A percentile compares a stretch with the other conserved stretches of the same genome.
Conservation (phyloP, 345 rosid species). For the Acer campestre region DNA sequence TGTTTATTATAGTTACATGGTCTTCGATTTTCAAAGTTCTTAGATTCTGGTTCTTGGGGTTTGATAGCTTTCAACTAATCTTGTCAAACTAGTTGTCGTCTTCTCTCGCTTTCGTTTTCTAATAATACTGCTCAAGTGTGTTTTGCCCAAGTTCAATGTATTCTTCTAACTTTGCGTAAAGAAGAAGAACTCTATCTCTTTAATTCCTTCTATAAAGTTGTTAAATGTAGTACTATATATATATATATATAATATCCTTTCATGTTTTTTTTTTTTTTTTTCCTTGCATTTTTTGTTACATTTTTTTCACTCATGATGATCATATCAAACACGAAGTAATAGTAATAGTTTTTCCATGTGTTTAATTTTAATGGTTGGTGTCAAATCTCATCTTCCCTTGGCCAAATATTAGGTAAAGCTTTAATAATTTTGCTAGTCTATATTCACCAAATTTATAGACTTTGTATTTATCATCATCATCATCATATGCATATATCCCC, state of each 20-base stretch:
- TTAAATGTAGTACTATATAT: slow-evolving; percentile 32
- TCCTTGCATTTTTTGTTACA: background rate
- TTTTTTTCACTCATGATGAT: background rate
- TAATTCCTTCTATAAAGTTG: slow-evolving; percentile 19
- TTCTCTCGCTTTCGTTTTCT: background rate
- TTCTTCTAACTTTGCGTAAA: slow-evolving; percentile 63
- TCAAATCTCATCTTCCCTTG: background rate
- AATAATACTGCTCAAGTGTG: slow-evolving; percentile 9
- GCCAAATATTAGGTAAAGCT: background rate
- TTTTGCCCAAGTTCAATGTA: slow-evolving; percentile 54
- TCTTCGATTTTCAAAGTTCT: background rate
- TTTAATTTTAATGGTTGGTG: background rate
- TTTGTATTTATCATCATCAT: too few species aligned
- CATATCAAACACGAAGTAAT: background rate
- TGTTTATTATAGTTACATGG: too few species aligned
- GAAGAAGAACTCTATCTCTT: slow-evolving; percentile 45
- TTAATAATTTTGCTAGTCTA: background rate
- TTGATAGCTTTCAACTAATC: background rate
- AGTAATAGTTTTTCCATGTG: slow-evolving; percentile 17
- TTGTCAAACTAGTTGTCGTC: background rate
- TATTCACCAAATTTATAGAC: background rate
- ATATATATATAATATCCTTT: background rate
- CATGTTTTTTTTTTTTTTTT: background rate
- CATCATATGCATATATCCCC: background rate
- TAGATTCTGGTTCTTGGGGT: background rate